These are phyloP conservation scores for Fulvia fulva DNA, from an alignment of 2,329 filamentous ascomycete species.

Conservation along the genomic window DNA sequence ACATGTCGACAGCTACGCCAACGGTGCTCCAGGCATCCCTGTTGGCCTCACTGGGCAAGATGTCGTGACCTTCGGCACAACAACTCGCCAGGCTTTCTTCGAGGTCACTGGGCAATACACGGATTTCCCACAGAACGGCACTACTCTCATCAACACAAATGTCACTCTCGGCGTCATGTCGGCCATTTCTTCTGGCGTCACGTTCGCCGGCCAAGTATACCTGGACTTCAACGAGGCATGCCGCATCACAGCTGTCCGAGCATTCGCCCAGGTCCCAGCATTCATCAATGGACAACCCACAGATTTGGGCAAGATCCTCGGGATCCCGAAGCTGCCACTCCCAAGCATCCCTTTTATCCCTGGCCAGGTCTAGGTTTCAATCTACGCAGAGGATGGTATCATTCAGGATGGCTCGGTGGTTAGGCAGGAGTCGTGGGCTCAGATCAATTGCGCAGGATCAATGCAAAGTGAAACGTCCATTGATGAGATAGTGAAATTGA, in stretches of 20 bases:
- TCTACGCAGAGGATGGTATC: too few relatives aligned
- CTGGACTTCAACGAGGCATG: conserved; percentile 11
- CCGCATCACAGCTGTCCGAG: conserved; percentile 12
- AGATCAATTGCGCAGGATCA: too few relatives aligned
- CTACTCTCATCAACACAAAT: conserved; percentile 16
- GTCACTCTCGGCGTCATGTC: conserved; percentile 2
- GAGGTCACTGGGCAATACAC: conserved; percentile 14
- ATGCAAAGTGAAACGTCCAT: too few relatives aligned
- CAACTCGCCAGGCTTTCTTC: conserved; percentile 15
- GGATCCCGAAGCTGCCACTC: conserved; percentile 5
- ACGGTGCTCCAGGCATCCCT: conserved; percentile 5
- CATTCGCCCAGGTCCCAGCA: conserved; percentile 12
- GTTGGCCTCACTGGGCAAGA: conserved; percentile 7
- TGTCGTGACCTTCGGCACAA: conserved; percentile 4
- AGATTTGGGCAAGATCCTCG: conserved; percentile 6
- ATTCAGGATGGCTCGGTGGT: too few relatives aligned
- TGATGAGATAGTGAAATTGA: too few relatives aligned
- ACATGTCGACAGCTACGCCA: not conserved
- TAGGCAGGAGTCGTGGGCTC: too few relatives aligned
- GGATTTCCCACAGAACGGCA: conserved; percentile 10
- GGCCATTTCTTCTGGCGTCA: conserved; percentile 8
- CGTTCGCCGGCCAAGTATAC: conserved; percentile 15
- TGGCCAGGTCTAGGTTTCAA: too few relatives aligned
- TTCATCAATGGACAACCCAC: conserved; percentile 10
- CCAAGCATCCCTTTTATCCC: not conserved